Conservation (phyloP, 2,329 filamentous ascomycete genomes). For the Microsporum canis region DNA sequence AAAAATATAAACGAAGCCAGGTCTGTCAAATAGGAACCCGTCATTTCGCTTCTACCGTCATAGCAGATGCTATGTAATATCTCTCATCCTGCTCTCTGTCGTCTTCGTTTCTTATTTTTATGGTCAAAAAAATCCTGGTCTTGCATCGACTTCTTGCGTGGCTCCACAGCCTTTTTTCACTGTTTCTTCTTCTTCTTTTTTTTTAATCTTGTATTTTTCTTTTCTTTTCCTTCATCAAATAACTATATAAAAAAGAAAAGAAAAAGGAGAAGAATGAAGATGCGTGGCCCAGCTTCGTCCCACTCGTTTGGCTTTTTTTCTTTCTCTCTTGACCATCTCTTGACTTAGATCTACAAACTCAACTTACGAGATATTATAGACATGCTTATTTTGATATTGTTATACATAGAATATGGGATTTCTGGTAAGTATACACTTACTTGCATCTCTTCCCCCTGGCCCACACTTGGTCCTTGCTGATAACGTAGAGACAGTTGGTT, state of each 20-base stretch:
- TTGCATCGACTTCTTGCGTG: not conserved
- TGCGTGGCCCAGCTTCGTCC: not conserved
- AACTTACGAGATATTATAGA: not conserved
- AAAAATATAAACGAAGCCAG: not conserved
- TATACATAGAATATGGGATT: not conserved
- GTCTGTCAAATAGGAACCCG: conserved; percentile 1
- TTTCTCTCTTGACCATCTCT: not conserved
- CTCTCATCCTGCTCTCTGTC: not conserved
- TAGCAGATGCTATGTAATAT: not conserved
- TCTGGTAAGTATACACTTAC: not conserved
- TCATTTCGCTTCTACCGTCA: conserved; percentile 4
- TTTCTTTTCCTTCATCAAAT: not conserved
- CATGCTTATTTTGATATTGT: not conserved
- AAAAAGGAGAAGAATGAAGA: not conserved
- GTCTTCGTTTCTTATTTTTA: not conserved
- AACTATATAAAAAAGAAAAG: not conserved
- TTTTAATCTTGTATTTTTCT: not conserved
- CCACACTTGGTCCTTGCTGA: conserved; percentile 1
- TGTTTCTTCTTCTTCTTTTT: not conserved
- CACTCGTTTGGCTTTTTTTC: conserved; percentile 4
- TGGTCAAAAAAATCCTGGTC: not conserved
- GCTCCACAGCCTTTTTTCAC: not conserved
- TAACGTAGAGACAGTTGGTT: not conserved
- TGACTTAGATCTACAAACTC: conserved; percentile 3
- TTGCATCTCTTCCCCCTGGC: not conserved